These are phyloP conservation scores for Suillus placidus DNA, from an alignment of 768 basidiomycete genomes.

Conservation along the genomic window DNA sequence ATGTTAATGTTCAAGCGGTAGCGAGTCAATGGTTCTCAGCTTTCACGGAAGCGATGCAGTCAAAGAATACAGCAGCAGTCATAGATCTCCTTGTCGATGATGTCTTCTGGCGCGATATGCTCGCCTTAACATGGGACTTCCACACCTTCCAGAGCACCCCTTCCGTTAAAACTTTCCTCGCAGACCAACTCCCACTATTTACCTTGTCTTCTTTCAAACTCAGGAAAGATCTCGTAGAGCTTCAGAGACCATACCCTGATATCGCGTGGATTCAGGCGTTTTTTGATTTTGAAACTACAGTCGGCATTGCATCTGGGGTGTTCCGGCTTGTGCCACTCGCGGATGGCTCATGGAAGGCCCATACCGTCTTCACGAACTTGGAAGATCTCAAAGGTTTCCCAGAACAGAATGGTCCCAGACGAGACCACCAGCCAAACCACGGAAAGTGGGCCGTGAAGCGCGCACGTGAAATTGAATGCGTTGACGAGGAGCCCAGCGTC, in stretches of 20 bases:
- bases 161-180: conserved; percentile 47
- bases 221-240: conserved; percentile 18
- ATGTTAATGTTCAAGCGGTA: conserved; percentile 40
- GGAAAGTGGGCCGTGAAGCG: conserved; percentile 36
- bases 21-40: conserved; percentile 45
- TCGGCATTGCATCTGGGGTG: conserved; percentile 44
- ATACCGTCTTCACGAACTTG: conserved; percentile 51
- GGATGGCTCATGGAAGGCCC: conserved; percentile 49
- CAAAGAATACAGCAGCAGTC: conserved; percentile 39
- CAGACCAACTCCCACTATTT: conserved; percentile 42
- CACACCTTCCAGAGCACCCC: conserved; percentile 53
- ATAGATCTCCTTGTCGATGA: conserved; percentile 35
- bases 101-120: conserved; percentile 60
- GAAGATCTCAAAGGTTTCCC: conserved; percentile 51
- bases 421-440: conserved; percentile 42
- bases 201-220: conserved; percentile 29
- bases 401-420: conserved; percentile 45
- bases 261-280: conserved; percentile 45
- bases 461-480: conserved; percentile 29
- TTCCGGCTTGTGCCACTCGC: conserved; percentile 48
- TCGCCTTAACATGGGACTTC: conserved; percentile 67
- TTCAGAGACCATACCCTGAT: conserved; percentile 37
- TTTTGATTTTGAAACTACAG: conserved; percentile 48
- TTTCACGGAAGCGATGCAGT: conserved; percentile 37
- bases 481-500: conserved; percentile 51